Percentiles rank a stretch among this genome's conserved stretches.
Evolutionary conservation across 345 rosid species (phyloP).

Genomic region (Melastoma malabathricum): DNA sequence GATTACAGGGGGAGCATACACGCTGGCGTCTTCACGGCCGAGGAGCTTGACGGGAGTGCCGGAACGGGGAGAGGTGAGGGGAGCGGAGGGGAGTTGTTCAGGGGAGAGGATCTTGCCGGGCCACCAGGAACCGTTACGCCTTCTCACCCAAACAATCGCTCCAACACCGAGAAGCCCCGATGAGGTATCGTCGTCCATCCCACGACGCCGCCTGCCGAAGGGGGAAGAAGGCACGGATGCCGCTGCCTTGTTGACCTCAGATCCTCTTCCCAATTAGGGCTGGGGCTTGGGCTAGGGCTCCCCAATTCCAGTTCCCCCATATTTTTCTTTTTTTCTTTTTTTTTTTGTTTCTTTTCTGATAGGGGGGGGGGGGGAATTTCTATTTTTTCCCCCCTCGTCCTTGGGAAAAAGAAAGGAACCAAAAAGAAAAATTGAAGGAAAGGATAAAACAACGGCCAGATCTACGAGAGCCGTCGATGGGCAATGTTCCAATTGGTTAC

Average conservation of each 20-base stretch:
- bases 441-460: no score
- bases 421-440: no score
- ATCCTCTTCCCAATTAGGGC: slow-evolving; percentile 14
- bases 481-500: no score
- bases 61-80: slow-evolving; percentile 75
- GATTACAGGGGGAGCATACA: slow-evolving; percentile 37
- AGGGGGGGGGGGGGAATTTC: slow-evolving; percentile 19
- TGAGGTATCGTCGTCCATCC: slow-evolving; percentile 2
- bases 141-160: slow-evolving; percentile 90
- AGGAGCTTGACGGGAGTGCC: slow-evolving; percentile 99
- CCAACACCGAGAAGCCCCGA: slow-evolving; percentile 18
- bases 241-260: no score
- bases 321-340: no score
- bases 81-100: slow-evolving; percentile 64
- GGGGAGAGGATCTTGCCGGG: slow-evolving; percentile 82
- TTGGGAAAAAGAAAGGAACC: no score
- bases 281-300: slow-evolving; percentile 38
- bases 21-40: slow-evolving; percentile 98
- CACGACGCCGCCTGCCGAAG: no score
- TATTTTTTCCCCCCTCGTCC: slow-evolving; percentile 1
- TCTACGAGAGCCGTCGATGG: slow-evolving; percentile 92
- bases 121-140: slow-evolving; percentile 99
- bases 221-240: no score
- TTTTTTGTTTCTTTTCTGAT: no score
- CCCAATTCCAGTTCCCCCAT: slow-evolving; percentile 9